Conservation (phyloP, 495 filamentous ascomycete genomes). For the Astrocystis sublimbata region DNA sequence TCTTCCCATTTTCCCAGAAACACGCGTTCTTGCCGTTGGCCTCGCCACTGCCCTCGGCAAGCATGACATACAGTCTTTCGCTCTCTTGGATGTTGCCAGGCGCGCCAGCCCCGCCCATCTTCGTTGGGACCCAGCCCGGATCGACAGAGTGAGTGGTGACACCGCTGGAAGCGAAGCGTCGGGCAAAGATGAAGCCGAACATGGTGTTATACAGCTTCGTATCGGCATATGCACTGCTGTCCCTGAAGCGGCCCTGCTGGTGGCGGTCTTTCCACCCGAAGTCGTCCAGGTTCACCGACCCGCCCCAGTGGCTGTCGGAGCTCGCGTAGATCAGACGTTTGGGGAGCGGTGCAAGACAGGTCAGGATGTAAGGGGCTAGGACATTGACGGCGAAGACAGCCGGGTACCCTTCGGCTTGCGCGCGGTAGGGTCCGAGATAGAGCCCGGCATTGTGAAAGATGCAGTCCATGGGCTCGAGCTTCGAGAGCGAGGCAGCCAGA, state of each 20-base stretch:
- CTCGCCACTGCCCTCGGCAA: conserved; percentile 42
- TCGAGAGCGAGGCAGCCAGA: conserved; percentile 53
- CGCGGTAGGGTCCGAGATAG: conserved; percentile 40
- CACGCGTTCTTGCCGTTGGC: conserved; percentile 26
- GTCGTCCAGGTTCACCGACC: conserved; percentile 45
- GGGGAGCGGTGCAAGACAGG: conserved; percentile 53
- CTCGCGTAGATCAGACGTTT: conserved; percentile 55
- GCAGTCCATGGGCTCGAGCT: conserved; percentile 51
- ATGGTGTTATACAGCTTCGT: conserved; percentile 57
- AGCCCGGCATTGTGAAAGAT: conserved; percentile 60
- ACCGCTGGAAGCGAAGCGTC: conserved; percentile 46
- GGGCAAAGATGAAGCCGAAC: conserved; percentile 55
- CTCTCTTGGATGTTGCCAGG: conserved; percentile 49
- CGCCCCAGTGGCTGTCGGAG: conserved; percentile 51
- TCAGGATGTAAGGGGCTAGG: conserved; percentile 59
- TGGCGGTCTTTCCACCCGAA: conserved; percentile 30
- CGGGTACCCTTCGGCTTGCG: conserved; percentile 49
- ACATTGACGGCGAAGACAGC: conserved; percentile 58
- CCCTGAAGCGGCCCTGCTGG: conserved; percentile 22
- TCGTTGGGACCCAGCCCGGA: conserved; percentile 65
- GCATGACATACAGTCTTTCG: conserved; percentile 46
- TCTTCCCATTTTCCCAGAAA: conserved; percentile 25
- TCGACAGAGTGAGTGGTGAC: conserved; percentile 54
- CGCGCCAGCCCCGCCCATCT: conserved; percentile 58
- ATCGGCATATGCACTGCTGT: conserved; percentile 44